phyloP scores from a whole-genome alignment of 1,284 basidiomycete genomes.

The Vanrija sp. region DNA sequence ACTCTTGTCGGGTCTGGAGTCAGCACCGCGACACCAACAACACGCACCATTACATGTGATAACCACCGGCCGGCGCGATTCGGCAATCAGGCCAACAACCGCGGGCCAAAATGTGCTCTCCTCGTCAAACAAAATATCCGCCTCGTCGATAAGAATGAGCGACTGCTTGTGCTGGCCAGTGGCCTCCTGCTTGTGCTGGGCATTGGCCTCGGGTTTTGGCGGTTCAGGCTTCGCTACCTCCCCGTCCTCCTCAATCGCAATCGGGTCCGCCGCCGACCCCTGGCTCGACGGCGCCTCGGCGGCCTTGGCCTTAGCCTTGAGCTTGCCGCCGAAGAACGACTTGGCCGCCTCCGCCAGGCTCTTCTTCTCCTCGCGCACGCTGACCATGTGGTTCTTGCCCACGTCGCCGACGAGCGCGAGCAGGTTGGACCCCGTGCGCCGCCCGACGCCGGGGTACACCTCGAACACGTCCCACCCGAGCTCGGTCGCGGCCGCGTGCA shows the following conservation, averaged over 20 bases:
- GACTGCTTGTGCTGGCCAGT: conserved; percentile 61
- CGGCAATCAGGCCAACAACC: conserved; percentile 70
- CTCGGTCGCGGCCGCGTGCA: conserved; percentile 89
- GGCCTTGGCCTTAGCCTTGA: background rate
- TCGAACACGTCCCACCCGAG: conserved; percentile 96
- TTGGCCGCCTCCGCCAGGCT: conserved; percentile 1
- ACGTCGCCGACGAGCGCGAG: conserved; percentile 84
- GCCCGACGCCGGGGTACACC: conserved; percentile 91
- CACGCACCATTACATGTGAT: conserved; percentile 85
- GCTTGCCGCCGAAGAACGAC: conserved; percentile 4
- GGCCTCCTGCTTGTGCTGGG: background rate
- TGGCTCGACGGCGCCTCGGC: conserved; percentile 11
- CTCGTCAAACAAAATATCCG: conserved; percentile 86
- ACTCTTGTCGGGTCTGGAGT: conserved; percentile 64
- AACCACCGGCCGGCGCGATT: conserved; percentile 78
- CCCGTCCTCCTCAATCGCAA: conserved; percentile 24
- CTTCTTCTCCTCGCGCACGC: conserved; percentile 8
- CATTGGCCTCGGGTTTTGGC: background rate
- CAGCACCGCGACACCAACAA: background rate
- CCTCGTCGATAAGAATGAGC: conserved; percentile 92
- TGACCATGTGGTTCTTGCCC: conserved; percentile 81
- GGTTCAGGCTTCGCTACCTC: background rate
- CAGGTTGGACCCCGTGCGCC: conserved; percentile 73
- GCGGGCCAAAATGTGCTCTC: conserved; percentile 90
- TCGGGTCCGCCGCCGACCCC: conserved; percentile 27